Percentiles rank a stretch among this genome's conserved stretches.
phyloP scores from a whole-genome alignment of 495 filamentous ascomycete species.

The Cudoniella acicularis region DNA sequence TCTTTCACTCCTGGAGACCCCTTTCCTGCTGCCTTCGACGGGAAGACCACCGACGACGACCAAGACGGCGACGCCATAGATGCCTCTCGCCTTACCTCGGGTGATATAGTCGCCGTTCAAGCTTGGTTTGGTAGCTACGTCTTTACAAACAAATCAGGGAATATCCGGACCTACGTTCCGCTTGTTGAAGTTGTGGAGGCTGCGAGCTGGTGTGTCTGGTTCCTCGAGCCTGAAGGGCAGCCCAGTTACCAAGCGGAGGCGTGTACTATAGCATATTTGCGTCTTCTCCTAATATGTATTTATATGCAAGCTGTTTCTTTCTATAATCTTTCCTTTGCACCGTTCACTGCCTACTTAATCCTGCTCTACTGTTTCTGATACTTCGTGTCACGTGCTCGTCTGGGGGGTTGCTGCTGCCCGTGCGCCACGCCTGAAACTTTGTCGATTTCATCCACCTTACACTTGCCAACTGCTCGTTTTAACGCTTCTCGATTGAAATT shows the following conservation, averaged over 20 bases:
- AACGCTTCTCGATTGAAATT: neutral
- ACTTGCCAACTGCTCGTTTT: conserved; percentile 3
- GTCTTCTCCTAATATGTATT: neutral
- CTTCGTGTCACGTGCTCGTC: neutral
- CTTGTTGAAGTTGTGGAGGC: conserved; percentile 1
- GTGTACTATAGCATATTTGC: conserved; percentile 2
- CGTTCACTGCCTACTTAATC: neutral
- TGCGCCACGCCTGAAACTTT: neutral
- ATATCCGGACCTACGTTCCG: neutral
- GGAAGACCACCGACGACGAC: neutral
- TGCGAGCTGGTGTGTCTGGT: neutral
- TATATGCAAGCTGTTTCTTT: neutral
- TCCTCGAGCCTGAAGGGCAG: neutral
- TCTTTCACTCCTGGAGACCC: conserved; percentile 2
- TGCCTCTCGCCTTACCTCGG: conserved; percentile 2
- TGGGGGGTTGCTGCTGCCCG: neutral
- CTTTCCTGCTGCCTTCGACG: conserved; percentile 6
- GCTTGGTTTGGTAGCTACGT: conserved; percentile 3
- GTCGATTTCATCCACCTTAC: neutral
- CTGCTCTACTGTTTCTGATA: neutral
- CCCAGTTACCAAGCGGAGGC: neutral
- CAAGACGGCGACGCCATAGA: conserved; percentile 1
- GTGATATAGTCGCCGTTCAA: conserved; percentile 7
- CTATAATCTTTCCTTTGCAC: neutral
- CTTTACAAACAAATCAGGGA: conserved; percentile 6